phyloP scores from a whole-genome alignment of 2,329 filamentous ascomycete genomes.

The Neopestalotiopsis sp. region DNA sequence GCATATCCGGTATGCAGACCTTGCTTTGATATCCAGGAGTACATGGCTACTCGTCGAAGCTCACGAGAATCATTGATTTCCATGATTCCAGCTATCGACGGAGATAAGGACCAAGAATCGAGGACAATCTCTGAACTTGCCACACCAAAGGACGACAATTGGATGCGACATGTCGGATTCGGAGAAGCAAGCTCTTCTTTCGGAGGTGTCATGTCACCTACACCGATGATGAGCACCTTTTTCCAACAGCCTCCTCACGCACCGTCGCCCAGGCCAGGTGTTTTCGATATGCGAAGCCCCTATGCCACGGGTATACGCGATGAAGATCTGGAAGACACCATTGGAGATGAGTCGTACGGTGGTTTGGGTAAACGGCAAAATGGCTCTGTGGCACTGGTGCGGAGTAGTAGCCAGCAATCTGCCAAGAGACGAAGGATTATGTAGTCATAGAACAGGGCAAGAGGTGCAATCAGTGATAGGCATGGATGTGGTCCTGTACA shows the following conservation, averaged over 20 bases:
- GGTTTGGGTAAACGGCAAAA: slow-evolving; percentile 31
- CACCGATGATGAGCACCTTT: slow-evolving; percentile 30
- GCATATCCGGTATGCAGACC: slow-evolving; percentile 46
- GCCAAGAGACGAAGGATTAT: slow-evolving; percentile 33
- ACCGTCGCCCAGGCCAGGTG: slow-evolving; percentile 38
- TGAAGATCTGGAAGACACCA: slow-evolving; percentile 40
- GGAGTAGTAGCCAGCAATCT: slow-evolving; percentile 27
- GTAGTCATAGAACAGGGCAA: slow-evolving; percentile 13
- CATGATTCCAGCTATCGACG: slow-evolving; percentile 42
- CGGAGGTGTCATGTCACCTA: slow-evolving; percentile 34
- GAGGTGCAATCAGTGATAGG: not conserved
- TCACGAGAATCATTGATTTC: slow-evolving; percentile 48
- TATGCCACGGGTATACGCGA: slow-evolving; percentile 43
- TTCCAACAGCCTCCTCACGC: slow-evolving; percentile 31
- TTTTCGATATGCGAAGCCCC: slow-evolving; percentile 43
- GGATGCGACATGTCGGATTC: slow-evolving; percentile 38
- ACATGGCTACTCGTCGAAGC: slow-evolving; percentile 48
- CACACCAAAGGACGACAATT: slow-evolving; percentile 41
- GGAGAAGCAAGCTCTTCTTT: slow-evolving; percentile 43
- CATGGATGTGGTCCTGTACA: not conserved
- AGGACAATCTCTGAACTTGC: slow-evolving; percentile 49
- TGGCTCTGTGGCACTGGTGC: slow-evolving; percentile 25
- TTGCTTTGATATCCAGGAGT: slow-evolving; percentile 48
- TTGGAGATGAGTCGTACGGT: slow-evolving; percentile 16
- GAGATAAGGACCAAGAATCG: slow-evolving; percentile 44